Evolutionary conservation across 192 early-diverging fungal genomes (phyloP), one percentile per base, ranked within the genome.

Genomic region (Piromyces finnis): DNA sequence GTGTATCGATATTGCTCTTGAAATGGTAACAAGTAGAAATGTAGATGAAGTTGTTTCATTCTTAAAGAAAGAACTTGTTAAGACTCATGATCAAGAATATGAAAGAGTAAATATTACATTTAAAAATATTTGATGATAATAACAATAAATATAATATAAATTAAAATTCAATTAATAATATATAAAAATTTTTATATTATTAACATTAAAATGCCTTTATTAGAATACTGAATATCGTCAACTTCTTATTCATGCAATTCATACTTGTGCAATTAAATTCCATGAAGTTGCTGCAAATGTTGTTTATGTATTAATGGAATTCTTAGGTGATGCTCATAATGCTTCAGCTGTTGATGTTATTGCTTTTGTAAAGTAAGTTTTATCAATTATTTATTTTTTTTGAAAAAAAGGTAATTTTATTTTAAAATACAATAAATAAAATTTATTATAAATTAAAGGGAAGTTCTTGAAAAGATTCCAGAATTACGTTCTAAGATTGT

Each of bases 401-500:
- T 14, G 1, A 1, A 37, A 14, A 37, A 14, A 37, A 14, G 5
- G 14, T 37, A 37, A 37, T 37, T 37, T 12, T 14, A 12, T 14
- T 37, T 14, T 37, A 78, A 26, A n/a, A n/a, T n/a, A 32, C 30
- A 6, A 9, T 32, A 32, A 32, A 32, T 32, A 6, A 32, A 32
- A 6, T 6, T 6, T 32, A 32, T 32, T 6, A 32, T 32, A 9
- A 32, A 32, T 32, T 32, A 32, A 32, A 82, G 87, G 78, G 96
- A 99, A 85, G 96, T 98, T 1, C 94, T 97, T 80, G 98, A 98
- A 83, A 96, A 96, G 86, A 98, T 97, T 88, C 95, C 94, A 17
- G 87, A 88, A 35, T 87, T 98, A 82, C 94, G 98, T 59, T 84
- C 87, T 12, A 89, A 88, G n/a, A 98, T 99, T 83, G 82, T 95